These are phyloP conservation scores for Knoxia roxburghii DNA, from an alignment of 257 asterid species.

Conservation along the genomic window DNA sequence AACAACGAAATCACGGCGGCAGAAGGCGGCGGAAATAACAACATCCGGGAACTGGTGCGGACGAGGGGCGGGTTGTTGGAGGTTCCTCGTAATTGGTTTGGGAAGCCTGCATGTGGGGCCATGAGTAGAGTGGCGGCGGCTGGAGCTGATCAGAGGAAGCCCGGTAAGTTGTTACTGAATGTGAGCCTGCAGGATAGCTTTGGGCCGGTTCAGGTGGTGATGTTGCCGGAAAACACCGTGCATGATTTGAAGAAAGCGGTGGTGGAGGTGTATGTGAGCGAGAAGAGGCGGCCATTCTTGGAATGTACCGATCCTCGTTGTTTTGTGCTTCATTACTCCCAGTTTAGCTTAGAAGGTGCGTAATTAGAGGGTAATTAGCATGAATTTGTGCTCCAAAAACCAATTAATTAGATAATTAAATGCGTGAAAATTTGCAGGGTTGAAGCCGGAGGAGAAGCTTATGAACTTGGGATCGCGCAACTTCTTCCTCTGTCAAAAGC, in stretches of 20 bases:
- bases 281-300: slow-evolving; percentile 58
- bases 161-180: slow-evolving; percentile 43
- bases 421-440: slow-evolving; percentile 34
- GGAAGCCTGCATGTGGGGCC: not conserved
- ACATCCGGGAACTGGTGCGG: not conserved
- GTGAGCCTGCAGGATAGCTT: slow-evolving; percentile 46
- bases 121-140: not conserved
- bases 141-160: slow-evolving; percentile 23
- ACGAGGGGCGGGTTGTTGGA: not conserved
- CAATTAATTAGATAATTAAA: too few relatives aligned
- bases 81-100: not conserved
- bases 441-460: slow-evolving; percentile 41
- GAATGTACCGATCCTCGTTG: slow-evolving; percentile 21
- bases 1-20: not conserved
- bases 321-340: slow-evolving; percentile 56
- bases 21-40: not conserved
- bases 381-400: too few relatives aligned
- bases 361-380: too few relatives aligned
- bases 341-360: slow-evolving; percentile 44
- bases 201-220: slow-evolving; percentile 54
- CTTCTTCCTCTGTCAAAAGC: slow-evolving; percentile 49
- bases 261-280: slow-evolving; percentile 41
- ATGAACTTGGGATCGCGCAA: slow-evolving; percentile 42
- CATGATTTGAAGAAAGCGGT: slow-evolving; percentile 44
- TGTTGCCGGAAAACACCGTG: slow-evolving; percentile 53